Conservation (phyloP, 1,284 basidiomycete species). For the Cystobasidiaceae sp. region DNA sequence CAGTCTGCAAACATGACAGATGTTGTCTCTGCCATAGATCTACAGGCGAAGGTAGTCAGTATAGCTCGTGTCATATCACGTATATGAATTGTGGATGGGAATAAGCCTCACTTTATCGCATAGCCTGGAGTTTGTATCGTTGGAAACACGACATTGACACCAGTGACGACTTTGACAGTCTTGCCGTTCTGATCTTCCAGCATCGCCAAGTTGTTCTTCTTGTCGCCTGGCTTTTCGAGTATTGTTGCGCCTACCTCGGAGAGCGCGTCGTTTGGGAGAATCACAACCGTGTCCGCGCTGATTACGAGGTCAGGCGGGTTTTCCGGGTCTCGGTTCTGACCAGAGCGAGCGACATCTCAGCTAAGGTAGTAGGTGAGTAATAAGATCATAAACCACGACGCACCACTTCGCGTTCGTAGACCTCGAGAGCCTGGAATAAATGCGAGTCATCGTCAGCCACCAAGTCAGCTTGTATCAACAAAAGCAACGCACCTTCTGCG, state of each 20-base stretch:
- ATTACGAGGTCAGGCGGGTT: constrained; percentile 92
- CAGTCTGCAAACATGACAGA: constrained; percentile 46
- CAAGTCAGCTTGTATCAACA: not conserved
- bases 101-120: constrained; percentile 60
- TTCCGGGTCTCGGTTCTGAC: constrained; percentile 57
- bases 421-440: constrained; percentile 63
- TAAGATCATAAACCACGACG: constrained; percentile 47
- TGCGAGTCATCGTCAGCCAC: not conserved
- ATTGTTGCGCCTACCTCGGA: constrained; percentile 60
- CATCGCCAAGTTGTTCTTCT: constrained; percentile 82
- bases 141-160: constrained; percentile 72
- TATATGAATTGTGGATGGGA: constrained; percentile 47
- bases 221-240: constrained; percentile 78
- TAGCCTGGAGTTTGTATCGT: constrained; percentile 79
- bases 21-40: constrained; percentile 33
- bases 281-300: constrained; percentile 82
- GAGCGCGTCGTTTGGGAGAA: constrained; percentile 62
- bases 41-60: not conserved
- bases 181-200: constrained; percentile 77
- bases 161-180: constrained; percentile 85
- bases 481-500: constrained; percentile 23
- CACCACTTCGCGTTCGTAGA: constrained; percentile 80
- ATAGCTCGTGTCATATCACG: not conserved
- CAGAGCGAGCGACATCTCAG: not conserved
- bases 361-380: too few relatives aligned